Conservation (phyloP, 495 filamentous ascomycete genomes). For the Tuber microsphaerosporum region DNA sequence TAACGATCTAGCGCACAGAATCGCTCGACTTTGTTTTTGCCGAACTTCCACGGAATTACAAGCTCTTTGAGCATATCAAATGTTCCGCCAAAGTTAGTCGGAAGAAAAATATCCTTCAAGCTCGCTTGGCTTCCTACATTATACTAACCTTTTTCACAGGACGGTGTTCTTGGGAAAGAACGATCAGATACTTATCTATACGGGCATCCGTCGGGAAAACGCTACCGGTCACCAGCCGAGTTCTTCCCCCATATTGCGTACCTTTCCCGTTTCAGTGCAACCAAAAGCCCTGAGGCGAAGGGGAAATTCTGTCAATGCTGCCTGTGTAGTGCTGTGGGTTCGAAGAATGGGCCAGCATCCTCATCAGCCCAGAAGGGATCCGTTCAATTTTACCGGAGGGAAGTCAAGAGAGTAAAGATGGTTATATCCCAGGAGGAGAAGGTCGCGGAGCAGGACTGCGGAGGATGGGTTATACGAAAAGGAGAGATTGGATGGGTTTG, state of each 20-base stretch:
- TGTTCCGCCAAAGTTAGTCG: constrained; percentile 9
- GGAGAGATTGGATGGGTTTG: constrained; percentile 39
- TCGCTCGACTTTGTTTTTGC: constrained; percentile 30
- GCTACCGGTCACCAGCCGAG: constrained; percentile 53
- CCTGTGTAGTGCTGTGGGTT: constrained; percentile 7
- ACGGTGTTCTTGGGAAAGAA: constrained; percentile 22
- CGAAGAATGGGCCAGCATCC: constrained; percentile 8
- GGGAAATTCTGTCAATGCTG: constrained; percentile 20
- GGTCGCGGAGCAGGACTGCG: constrained; percentile 36
- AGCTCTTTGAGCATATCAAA: constrained; percentile 33
- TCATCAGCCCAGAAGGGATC: background rate
- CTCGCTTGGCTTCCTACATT: background rate
- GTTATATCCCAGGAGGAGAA: constrained; percentile 28
- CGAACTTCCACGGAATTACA: constrained; percentile 24
- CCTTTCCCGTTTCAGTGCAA: constrained; percentile 41
- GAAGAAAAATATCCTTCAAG: constrained; percentile 16
- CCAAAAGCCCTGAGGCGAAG: constrained; percentile 1
- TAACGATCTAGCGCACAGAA: constrained; percentile 2
- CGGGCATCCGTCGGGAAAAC: constrained; percentile 54
- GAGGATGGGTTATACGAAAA: constrained; percentile 38
- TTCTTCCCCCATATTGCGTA: constrained; percentile 57
- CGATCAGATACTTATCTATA: constrained; percentile 56
- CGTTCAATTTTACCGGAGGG: background rate
- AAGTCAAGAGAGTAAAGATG: constrained; percentile 8
- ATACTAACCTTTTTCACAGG: constrained; percentile 8